Evolutionary conservation across 345 rosid genomes (phyloP).

Genomic region (Corymbia maculata): DNA sequence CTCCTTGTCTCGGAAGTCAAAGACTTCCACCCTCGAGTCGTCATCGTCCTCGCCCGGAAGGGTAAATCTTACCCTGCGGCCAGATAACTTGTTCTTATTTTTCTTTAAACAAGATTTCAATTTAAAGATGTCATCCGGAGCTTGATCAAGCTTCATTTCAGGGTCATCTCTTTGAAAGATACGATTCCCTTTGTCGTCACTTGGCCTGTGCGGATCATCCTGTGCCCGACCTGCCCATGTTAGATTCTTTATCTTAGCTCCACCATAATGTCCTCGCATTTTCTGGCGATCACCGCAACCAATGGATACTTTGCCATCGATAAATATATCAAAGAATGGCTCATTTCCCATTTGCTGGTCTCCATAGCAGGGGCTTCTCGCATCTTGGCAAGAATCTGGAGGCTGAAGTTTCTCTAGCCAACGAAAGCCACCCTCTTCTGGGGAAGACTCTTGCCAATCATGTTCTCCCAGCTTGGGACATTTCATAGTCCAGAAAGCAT

Average conservation of each 20-base stretch:
- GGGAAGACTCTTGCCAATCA: not conserved
- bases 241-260: not conserved
- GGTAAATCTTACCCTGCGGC: conserved; percentile 13
- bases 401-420: not conserved
- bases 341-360: not conserved
- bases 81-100: not conserved
- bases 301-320: not conserved
- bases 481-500: not conserved
- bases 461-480: not conserved
- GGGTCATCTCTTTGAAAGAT: not conserved
- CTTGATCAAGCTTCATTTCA: not conserved
- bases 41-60: conserved; percentile 6
- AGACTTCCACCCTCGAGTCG: conserved; percentile 1
- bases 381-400: not conserved
- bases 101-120: conserved; percentile 30
- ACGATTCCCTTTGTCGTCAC: not conserved
- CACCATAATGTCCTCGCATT: not conserved
- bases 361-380: not conserved
- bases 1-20: not conserved
- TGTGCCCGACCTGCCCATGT: not conserved
- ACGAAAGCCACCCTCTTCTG: not conserved
- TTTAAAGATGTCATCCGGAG: not conserved
- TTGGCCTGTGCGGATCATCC: not conserved
- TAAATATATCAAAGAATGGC: not conserved
- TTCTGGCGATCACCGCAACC: not conserved